Base-by-base conservation (phyloP, 129 eudicot genomes). In the Tanacetum coccineum region DNA sequence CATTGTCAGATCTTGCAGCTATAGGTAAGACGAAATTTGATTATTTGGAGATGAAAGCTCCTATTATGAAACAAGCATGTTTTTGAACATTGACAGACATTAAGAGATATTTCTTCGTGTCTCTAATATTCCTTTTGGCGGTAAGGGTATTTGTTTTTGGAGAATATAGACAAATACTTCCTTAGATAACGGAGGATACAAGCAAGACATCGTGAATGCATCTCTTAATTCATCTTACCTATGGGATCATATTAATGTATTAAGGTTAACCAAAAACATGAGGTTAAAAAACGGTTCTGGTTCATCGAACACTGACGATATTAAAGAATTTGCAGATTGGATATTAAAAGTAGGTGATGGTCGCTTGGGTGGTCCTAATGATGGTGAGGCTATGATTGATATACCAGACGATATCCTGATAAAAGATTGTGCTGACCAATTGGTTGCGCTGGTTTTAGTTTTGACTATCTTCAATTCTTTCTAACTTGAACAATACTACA, bases 11-110 rank as follows among this genome's bases (percentile, higher is more conserved):
- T 0, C 13, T 62, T 6, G 67, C 67, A 2, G 22, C 14, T 36
- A n/a, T 62, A 36, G 19, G 10, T 15, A 11, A 39, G 18, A 40
- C 67, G 6, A 39, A 17, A 18, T n/a, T 18, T 40, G n/a, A 62
- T 62, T 42, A 59, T 59, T 6, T 59, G 42, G 42, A n/a, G 62
- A 57, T 3, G 62, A n/a, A 57, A 22, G 40, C 62, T 10, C 62
- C 46, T 0, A 60, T 60, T 6, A 15, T 62, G 10, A n/a, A n/a
- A 39, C 42, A 62, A 36, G n/a, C 67, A 62, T 39, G 7, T 2
- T 6, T 62, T 62, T 62, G 30, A 62, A 6, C 67, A 9, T 17
- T 62, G 50, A 62, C 3, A 39, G n/a, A 39, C 50, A 6, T 18
- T 62, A n/a, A 28, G 42, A 60, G 46, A 60, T 15, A 60, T 60